Conservation (phyloP, 73 alveolate species). For the Tetrahymena borealis region DNA sequence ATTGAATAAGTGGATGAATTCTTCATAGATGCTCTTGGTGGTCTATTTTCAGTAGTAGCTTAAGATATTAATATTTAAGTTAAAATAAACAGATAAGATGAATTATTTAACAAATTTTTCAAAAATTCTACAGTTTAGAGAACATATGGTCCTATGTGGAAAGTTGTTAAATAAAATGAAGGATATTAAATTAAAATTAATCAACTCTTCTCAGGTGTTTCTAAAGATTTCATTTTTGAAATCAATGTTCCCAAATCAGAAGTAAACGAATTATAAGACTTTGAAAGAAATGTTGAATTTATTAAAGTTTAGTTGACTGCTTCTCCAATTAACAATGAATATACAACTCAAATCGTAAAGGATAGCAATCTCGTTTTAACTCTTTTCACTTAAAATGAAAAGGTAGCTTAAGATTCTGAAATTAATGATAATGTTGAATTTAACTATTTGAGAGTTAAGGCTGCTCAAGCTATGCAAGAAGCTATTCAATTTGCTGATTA, state of each 20-base stretch:
- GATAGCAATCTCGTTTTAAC: slow-evolving; percentile 7
- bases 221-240: slow-evolving; percentile 40
- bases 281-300: not conserved
- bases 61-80: slow-evolving; percentile 3
- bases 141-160: slow-evolving; percentile 21
- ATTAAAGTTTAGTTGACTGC: slow-evolving; percentile 6
- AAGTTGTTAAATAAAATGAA: not conserved
- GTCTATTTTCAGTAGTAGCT: slow-evolving; percentile 29
- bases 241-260: slow-evolving; percentile 5
- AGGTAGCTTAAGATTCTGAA: slow-evolving; percentile 11
- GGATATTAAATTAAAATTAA: not conserved
- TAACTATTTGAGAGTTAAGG: slow-evolving; percentile 41
- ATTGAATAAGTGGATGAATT: slow-evolving; percentile 16
- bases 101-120: not conserved
- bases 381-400: slow-evolving; percentile 9
- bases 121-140: not conserved
- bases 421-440: slow-evolving; percentile 27
- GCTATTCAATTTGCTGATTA: slow-evolving; percentile 8
- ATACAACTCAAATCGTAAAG: not conserved
- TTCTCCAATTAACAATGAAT: not conserved
- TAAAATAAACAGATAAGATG: not conserved
- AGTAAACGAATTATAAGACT: not conserved
- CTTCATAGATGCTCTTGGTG: slow-evolving; percentile 47
- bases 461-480: slow-evolving; percentile 18
- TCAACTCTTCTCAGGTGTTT: slow-evolving; percentile 6